A percentile compares a stretch with the other conserved stretches of the same genome.
Conservation (phyloP, 2,329 filamentous ascomycete species). For the Immersiporthe knoxdaviesiana region DNA sequence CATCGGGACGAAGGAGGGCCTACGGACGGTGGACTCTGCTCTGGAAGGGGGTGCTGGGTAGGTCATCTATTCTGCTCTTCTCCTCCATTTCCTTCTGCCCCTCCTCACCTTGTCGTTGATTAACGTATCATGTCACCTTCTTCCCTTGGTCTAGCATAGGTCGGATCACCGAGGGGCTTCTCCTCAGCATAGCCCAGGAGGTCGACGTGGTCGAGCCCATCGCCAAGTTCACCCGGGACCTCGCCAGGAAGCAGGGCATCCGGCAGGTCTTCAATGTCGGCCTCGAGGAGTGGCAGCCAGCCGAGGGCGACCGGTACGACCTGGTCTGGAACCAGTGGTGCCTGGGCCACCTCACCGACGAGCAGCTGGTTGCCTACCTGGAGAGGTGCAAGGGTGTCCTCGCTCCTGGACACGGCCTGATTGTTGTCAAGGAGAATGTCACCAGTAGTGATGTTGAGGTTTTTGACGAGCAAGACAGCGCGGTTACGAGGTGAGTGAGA, state of each 20-base stretch:
- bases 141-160: constrained; percentile 65
- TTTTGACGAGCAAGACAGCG: constrained; percentile 76
- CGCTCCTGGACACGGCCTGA: constrained; percentile 49
- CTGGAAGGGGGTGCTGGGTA: constrained; percentile 49
- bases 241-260: constrained; percentile 62
- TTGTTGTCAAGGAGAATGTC: constrained; percentile 83
- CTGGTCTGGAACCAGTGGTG: constrained; percentile 94
- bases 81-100: no score
- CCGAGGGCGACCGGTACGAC: constrained; percentile 62
- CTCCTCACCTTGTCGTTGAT: neutral
- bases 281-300: constrained; percentile 69
- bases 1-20: constrained; percentile 43
- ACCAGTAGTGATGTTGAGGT: constrained; percentile 62
- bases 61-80: constrained; percentile 29
- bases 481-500: constrained; percentile 66
- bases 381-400: constrained; percentile 56
- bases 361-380: constrained; percentile 70
- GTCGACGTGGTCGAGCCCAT: constrained; percentile 89
- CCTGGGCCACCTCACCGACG: constrained; percentile 77
- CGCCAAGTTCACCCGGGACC: constrained; percentile 71
- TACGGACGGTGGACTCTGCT: constrained; percentile 35
- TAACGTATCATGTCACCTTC: neutral
- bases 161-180: constrained; percentile 75
- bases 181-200: constrained; percentile 68
- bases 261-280: constrained; percentile 71